Base-by-base conservation (phyloP, 768 basidiomycete species). In the Mrakia frigida region DNA sequence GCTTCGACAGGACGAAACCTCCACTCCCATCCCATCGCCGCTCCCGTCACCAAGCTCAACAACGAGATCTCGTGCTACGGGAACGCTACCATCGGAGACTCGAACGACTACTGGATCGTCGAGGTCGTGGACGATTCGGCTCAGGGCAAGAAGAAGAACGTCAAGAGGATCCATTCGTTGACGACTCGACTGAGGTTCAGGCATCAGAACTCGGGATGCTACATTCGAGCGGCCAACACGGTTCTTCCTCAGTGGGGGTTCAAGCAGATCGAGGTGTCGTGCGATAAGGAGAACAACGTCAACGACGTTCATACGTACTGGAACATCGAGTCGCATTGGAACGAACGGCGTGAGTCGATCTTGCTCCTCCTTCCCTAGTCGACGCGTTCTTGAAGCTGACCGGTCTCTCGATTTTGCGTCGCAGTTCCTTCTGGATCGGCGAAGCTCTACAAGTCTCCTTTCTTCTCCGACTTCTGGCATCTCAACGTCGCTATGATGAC, bases 401-500 rank as follows among this genome's bases (percentile, higher is more conserved):
- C 56, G 16, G 11, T 73, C 74, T 4, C 23, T 78, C 21, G 75
- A n/a, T 65, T 52, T 60, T 5, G 33, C 39, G 50, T 31, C 52
- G 41, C 81, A 97, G 93, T 99, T 14, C 93, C 94, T 16, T 80
- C 88, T 5, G 96, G 92, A 2, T 87, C 96, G 56, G 87, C 87
- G 77, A 94, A 92, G 81, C 88, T 90, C 75, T 97, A 96, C 85
- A 87, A 85, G 53, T 96, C 96, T 1, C 91, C 96, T 0, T 99
- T 99, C 87, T 85, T 96, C 65, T 90, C 92, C 71, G 96, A 99
- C 85, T 99, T 99, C 84, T 95, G 93, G 90, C 96, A 99, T 82
- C 88, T 99, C 75, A 99, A 99, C 81, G 93, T 99, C 35, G 97
- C 95, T 11, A 99, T 99, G 97, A 94, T 95, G 93, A 97, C 96